phyloP scores from a whole-genome alignment of 176 grass and related monocot genomes.

The Tillandsia fasciculata region DNA sequence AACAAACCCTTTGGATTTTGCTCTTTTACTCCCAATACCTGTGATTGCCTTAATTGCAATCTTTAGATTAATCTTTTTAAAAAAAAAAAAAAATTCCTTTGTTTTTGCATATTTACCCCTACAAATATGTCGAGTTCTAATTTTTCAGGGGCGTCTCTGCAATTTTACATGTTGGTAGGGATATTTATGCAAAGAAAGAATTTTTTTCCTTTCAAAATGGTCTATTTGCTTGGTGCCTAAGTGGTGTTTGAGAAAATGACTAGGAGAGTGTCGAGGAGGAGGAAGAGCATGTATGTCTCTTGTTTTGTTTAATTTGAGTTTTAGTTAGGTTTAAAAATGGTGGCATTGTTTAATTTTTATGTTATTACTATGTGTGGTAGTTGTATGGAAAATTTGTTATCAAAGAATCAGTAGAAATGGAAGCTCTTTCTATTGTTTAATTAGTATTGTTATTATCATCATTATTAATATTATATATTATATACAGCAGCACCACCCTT shows the following conservation, averaged over 20 bases:
- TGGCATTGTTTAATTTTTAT: slow-evolving; percentile 33
- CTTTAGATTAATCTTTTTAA: slow-evolving; percentile 27
- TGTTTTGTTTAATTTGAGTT: not conserved
- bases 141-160: too few relatives aligned
- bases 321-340: too few relatives aligned
- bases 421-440: too few relatives aligned
- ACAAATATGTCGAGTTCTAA: too few relatives aligned
- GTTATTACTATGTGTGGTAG: slow-evolving; percentile 28
- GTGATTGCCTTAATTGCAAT: slow-evolving; percentile 61
- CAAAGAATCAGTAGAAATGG: not conserved
- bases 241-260: not conserved
- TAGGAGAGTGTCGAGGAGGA: slow-evolving; percentile 4
- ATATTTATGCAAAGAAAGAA: too few relatives aligned
- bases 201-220: too few relatives aligned
- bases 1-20: slow-evolving; percentile 94
- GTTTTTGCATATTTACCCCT: too few relatives aligned
- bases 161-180: too few relatives aligned
- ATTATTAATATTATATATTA: too few relatives aligned
- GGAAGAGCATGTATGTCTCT: slow-evolving; percentile 16
- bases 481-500: too few relatives aligned
- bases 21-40: slow-evolving; percentile 81
- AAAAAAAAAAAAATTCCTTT: not conserved
- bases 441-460: too few relatives aligned
- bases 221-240: too few relatives aligned
- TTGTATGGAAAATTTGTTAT: slow-evolving; percentile 19